Base-by-base conservation (phyloP, 805 yeast genomes). In the Yarrowia sp. region DNA sequence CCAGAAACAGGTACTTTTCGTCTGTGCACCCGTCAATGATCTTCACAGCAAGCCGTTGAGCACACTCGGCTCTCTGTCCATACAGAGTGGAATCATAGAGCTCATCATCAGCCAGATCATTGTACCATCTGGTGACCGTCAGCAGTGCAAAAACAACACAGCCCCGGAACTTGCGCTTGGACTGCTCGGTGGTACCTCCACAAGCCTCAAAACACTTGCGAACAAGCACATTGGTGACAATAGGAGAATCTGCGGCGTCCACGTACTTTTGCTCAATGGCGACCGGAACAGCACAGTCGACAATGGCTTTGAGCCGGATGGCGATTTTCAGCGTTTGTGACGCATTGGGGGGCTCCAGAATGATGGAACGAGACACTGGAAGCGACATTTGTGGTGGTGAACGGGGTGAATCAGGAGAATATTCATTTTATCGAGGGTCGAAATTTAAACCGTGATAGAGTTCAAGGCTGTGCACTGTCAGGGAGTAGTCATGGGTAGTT, bases 101-200 rank as follows among this genome's bases (percentile, higher is more conserved):
- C 71, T 89, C 91, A 48, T 78, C 76, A 5, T 75, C 77, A 1
- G 86, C 81, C 67, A 88, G 80, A 17, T 81, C 81, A 77, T 81
- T 78, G 74, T 88, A 90, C 97, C 97, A 91, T 32, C 81, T 83
- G 41, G 88, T 82, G n/a, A 89, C 93, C 69, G 85, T 86, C 66
- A 91, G 76, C 65, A 91, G 77, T 57, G 89, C 86, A 74, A 88
- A 91, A 0, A 90, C 80, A 51, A 90, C 73, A 28, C 85, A 35
- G 35, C 64, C 64, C 3, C 43, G 64, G 43, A 43, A 58, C 35
- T 58, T 58, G 42, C 51, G 50, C 11, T 44, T 58, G 22, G 64
- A 42, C 42, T 42, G 42, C 6, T 58, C 64, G 4, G 41, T 22
- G 3, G 39, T 43, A 15, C 64, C 64, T 14, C 64, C 64, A 6